Evolutionary conservation across 108 stramenopile species (phyloP).

Genomic region (Aurantiochytrium sp.): DNA sequence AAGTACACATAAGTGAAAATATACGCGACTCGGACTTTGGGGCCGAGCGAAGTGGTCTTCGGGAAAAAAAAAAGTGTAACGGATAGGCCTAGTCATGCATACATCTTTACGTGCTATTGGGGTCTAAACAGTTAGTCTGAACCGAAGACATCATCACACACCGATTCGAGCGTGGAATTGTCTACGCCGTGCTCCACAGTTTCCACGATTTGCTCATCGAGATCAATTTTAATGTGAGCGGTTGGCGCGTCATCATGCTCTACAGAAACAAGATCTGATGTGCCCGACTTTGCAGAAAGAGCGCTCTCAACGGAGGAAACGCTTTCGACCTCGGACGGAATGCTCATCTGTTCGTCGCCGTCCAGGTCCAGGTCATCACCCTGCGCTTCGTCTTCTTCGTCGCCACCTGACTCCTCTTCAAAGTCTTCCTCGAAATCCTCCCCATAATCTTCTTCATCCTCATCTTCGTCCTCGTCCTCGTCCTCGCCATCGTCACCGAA

Average conservation of each 20-base stretch:
- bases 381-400: neutral
- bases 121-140: neutral
- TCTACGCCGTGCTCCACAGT: neutral
- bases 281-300: neutral
- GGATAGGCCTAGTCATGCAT: no score
- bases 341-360: neutral
- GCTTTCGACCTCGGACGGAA: neutral
- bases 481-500: no score
- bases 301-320: neutral
- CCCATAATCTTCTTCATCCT: neutral
- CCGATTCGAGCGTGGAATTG: neutral
- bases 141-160: neutral
- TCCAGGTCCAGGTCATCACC: neutral
- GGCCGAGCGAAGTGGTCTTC: no score
- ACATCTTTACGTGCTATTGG: neutral
- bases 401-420: neutral
- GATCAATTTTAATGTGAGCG: neutral
- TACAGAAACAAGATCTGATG: no score
- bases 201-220: neutral
- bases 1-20: no score
- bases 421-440: neutral
- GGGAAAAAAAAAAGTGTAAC: no score
- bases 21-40: no score
- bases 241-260: neutral
- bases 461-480: no score